Base-by-base conservation (phyloP, 192 early-diverging fungal genomes). In the Tieghemiomyces parasiticus region DNA sequence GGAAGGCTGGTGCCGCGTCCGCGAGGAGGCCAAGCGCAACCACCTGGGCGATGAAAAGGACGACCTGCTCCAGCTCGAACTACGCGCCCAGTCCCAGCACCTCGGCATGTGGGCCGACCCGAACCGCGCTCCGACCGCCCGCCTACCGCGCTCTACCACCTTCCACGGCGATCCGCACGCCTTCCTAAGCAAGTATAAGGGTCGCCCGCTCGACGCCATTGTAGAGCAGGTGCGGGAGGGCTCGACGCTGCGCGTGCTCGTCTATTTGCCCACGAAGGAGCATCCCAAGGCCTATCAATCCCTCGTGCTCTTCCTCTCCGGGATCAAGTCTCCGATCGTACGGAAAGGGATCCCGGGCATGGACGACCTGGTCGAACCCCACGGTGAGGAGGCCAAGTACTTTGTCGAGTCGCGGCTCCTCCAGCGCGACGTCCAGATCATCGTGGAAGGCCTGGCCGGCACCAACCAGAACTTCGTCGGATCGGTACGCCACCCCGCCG, bases 151-250 rank as follows among this genome's bases (percentile, higher is more conserved):
- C 20, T 64, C 66, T 58, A 63, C 64, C 58, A 66, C 68, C 42
- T 76, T 86, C 32, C 73, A 80, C n/a, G 76, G 67, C 30, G 91
- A 95, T 49, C 66, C 79, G 0, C 72, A 74, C 42, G 73, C 59
- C 28, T 92, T 97, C 61, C 66, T 93, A 56, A 84, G 86, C 25
- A 75, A 76, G 56, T 72, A 89, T 70, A 89, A 87, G 71, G 88
- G 90, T 42, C 79, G 79, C 52, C 80, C 79, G 24, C 66, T 98
- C 29, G 76, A 84, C 48, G 92, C 86, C 30, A 83, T 94, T 26
- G 74, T 99, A 64, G 96, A 99, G 70, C 90, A 89, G 70, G 85
- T 97, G n/a, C 89, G 93, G 46, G 92, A 95, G 63, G 96, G 81
- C 4, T 79, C 88, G 6, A 89, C 88, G 19, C 77, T 85, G 55